Evolutionary conservation across 2,329 filamentous ascomycete species (phyloP).

Genomic region (Hymenoscyphus infarciens): DNA sequence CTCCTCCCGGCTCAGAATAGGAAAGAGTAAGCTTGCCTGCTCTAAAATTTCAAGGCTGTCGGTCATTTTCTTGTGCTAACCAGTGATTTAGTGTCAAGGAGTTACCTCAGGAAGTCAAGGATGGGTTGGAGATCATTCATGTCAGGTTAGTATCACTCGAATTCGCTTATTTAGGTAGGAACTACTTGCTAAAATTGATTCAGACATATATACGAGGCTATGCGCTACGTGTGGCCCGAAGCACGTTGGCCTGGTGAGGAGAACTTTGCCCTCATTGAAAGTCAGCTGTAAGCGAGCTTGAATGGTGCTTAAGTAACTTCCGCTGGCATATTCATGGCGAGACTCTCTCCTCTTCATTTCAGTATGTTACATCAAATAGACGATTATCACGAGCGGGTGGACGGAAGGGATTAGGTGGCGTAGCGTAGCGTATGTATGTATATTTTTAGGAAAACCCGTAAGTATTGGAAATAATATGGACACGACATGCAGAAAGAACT

Average conservation of each 20-base stretch:
- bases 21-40: conserved; percentile 59
- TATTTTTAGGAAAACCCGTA: background rate
- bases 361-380: background rate
- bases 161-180: conserved; percentile 5
- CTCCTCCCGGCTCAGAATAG: conserved; percentile 82
- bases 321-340: background rate
- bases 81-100: conserved; percentile 59
- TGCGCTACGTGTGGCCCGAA: conserved; percentile 89
- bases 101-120: conserved; percentile 82
- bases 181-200: conserved; percentile 17
- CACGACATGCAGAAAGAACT: background rate
- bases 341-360: background rate
- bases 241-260: conserved; percentile 76
- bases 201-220: conserved; percentile 91
- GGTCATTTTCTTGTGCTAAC: conserved; percentile 19
- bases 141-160: conserved; percentile 65
- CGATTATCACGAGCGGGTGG: background rate
- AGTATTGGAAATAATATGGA: background rate
- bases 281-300: conserved; percentile 59
- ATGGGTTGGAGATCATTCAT: conserved; percentile 82
- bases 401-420: background rate
- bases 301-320: background rate
- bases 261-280: conserved; percentile 68
- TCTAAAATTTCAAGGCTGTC: background rate
- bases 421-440: background rate